A percentile compares a stretch with the other conserved stretches of the same genome.
phyloP scores from a whole-genome alignment of 139 green algal genomes.

The Chlamydomonas eustigma region DNA sequence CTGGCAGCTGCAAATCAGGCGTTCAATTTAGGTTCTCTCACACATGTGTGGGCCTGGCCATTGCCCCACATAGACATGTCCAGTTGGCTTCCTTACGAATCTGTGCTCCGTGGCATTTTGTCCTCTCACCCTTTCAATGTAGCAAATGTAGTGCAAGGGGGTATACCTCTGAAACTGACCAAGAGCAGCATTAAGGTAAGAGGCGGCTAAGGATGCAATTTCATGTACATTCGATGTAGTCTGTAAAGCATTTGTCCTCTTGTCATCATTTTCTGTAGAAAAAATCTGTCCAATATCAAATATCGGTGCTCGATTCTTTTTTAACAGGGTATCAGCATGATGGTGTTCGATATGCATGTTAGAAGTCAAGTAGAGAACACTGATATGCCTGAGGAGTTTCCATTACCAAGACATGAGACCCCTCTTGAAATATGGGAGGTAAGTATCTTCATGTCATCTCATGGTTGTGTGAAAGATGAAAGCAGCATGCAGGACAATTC shows the following conservation, averaged over 20 bases:
- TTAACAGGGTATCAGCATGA: slow-evolving; percentile 7
- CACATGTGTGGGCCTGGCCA: slow-evolving; percentile 32
- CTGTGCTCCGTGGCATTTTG: slow-evolving; percentile 30
- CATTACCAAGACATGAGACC: not conserved
- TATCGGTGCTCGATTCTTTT: no score
- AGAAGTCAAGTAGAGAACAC: not conserved
- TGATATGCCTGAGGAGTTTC: not conserved
- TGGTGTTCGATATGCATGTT: slow-evolving; percentile 1
- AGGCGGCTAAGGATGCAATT: no score
- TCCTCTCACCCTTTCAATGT: slow-evolving; percentile 31
- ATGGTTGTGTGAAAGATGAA: not conserved
- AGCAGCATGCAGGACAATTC: no score
- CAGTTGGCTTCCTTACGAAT: slow-evolving; percentile 36
- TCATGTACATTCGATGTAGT: no score
- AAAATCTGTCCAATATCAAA: no score
- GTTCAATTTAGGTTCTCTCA: not conserved
- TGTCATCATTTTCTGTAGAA: no score
- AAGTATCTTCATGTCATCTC: not conserved
- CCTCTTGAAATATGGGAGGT: slow-evolving; percentile 3
- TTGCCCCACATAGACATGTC: slow-evolving; percentile 25
- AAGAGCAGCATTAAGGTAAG: slow-evolving; percentile 9
- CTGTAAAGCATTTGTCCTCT: no score
- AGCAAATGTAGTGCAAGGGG: not conserved
- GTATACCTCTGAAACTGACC: not conserved
- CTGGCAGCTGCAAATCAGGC: not conserved